Evolutionary conservation across 1,284 basidiomycete genomes (phyloP), one percentile per base, ranked within the genome.

Genomic region (Apiotrichum laibachii): DNA sequence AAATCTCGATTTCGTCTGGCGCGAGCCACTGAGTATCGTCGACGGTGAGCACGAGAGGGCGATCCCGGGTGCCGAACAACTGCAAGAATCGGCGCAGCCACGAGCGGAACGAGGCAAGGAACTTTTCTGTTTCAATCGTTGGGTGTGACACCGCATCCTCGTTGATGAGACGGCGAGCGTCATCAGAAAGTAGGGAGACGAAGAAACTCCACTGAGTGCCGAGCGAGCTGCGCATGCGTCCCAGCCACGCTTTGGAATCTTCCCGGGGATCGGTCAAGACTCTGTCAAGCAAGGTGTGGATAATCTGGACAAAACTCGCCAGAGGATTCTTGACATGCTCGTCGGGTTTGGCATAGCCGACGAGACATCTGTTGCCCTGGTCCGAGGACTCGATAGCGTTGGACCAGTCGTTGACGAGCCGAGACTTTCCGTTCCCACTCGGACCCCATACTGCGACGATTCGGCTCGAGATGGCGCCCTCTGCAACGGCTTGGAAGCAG

Each of bases 21-120:
- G 66, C 59, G 26, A 74, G 60, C 74, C 75, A 77, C 52, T 78
- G 75, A 5, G 68, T 63, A 51, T 78, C 75, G 59, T 77, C 75
- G 21, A 77, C 42, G 15, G 74, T 35, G 11, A 77, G 62, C 2
- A 78, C 56, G 10, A 78, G 61, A 0, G 77, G 77, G 4, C 72
- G 62, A 1, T 48, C 11, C 0, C 53, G 42, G 1, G 71, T 67
- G 0, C 72, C 75, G 44, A 78, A 78, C 9, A 75, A 52, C 48
- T 73, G 71, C 16, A 78, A 53, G 8, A 77, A 59, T 2, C 64
- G 61, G 31, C 67, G 59, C 11, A 66, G 66, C 71, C 68, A 71
- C 7, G 56, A 57, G 12, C 67, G 55, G 50, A 73, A 73, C 5
- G 67, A 61, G 9, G 59, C 50, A 8, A 67, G 50, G 35, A 70